These are phyloP conservation scores for Cryptococcus amylolentus DNA, from an alignment of 1,284 basidiomycete genomes.

Conservation along the genomic window DNA sequence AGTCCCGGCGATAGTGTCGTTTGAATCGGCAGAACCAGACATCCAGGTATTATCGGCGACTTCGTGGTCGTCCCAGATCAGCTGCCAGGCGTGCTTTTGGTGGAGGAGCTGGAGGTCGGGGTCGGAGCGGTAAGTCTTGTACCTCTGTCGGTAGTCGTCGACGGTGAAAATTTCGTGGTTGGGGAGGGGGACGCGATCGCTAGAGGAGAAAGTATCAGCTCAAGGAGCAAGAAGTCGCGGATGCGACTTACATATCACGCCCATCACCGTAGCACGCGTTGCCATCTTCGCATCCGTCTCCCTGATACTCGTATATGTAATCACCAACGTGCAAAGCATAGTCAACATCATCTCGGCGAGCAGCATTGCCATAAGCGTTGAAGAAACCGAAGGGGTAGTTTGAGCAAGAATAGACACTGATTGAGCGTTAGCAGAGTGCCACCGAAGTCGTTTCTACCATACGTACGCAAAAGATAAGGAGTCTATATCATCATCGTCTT, in stretches of 20 bases:
- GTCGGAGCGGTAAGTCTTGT: slow-evolving; percentile 62
- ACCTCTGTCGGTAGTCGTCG: slow-evolving; percentile 60
- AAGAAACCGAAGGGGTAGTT: too few species aligned
- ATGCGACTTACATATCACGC: slow-evolving; percentile 15
- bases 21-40: slow-evolving; percentile 60
- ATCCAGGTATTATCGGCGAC: slow-evolving; percentile 65
- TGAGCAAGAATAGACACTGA: too few species aligned
- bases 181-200: slow-evolving; percentile 40
- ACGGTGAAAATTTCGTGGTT: slow-evolving; percentile 61
- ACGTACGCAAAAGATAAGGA: too few species aligned
- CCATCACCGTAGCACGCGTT: slow-evolving; percentile 43
- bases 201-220: slow-evolving; percentile 5
- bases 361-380: too few species aligned
- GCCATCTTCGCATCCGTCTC: too few species aligned
- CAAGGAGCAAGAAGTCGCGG: neutral
- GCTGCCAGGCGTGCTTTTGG: slow-evolving; percentile 58
- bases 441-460: too few species aligned
- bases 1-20: slow-evolving; percentile 57
- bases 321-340: too few species aligned
- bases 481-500: too few species aligned
- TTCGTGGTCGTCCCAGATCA: slow-evolving; percentile 65
- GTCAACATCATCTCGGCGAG: too few species aligned
- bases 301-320: too few species aligned
- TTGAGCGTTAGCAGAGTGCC: too few species aligned
- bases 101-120: slow-evolving; percentile 56